Evolutionary conservation across 148 eudicot species (phyloP), one percentile per base, ranked within the genome.

Genomic region (Gaultheria prostrata): DNA sequence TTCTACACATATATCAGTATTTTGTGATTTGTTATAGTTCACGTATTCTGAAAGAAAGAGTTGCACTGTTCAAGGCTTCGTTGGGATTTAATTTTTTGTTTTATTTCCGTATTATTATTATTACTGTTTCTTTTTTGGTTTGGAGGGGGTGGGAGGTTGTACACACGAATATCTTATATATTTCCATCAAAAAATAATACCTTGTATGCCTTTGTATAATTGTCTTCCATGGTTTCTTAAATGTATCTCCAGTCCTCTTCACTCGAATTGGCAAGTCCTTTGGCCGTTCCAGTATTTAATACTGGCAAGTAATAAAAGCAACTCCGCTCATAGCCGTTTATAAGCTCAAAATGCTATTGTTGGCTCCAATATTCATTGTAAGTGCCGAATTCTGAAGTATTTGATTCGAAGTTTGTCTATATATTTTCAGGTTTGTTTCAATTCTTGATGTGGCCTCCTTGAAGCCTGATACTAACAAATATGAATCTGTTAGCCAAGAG

Each of bases 371-470:
- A 26, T 82, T 71, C 35, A 46, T 71, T 15, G 1, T 50, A 13
- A 21, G 8, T n/a, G 24, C 8, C 26, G 7, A 65, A 35, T 81
- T 73, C 5, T 24, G 26, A 6, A 21, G 39, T 13, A 20, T 51
- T 53, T 24, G 69, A 12, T 53, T 33, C 21, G 12, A 72, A 32
- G 32, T 82, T 82, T 35, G 17, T 78, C 54, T 82, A 1, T 59
- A 33, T 73, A 72, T 72, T 82, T 84, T 63, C 86, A 97, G 99
- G 92, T 93, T 97, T 88, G 98, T 97, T 35, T 92, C 99, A 74
- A 87, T 94, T 85, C 82, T 97, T 86, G 97, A 94, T 89, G 98
- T 91, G 78, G 89, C 92, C 75, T 91, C 98, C 80, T 87, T 94
- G 90, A 97, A 97, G 89, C 99, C 98, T 84, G 94, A 89, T 85